phyloP scores from a whole-genome alignment of 176 grass and related monocot species.

The Typha latifolia region DNA sequence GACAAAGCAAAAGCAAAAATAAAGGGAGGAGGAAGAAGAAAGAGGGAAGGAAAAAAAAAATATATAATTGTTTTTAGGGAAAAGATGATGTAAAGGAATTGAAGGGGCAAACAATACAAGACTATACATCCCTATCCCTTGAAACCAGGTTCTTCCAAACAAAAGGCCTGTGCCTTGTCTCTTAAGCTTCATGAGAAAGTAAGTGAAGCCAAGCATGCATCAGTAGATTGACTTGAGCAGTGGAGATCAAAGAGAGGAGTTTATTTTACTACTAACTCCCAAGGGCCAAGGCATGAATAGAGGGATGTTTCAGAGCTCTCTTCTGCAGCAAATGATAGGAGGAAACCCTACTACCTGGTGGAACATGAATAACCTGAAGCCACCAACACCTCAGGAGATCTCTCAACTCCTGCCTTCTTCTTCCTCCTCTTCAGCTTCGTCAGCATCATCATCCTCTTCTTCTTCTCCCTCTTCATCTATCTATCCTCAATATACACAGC shows the following conservation, averaged over 20 bases:
- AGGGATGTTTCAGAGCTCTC: slow-evolving; percentile 4
- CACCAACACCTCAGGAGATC: not conserved
- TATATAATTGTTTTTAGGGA: not conserved
- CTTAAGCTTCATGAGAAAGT: not conserved
- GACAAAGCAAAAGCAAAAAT: slow-evolving; percentile 19
- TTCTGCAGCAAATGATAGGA: slow-evolving; percentile 17
- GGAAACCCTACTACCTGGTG: slow-evolving; percentile 12
- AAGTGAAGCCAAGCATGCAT: slow-evolving; percentile 4
- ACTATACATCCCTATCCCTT: not conserved
- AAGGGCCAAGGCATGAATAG: slow-evolving; percentile 13
- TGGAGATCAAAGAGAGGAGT: not conserved
- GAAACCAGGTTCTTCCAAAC: slow-evolving; percentile 2
- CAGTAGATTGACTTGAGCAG: not conserved
- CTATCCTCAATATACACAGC: slow-evolving; percentile 39
- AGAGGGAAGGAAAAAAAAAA: not conserved
- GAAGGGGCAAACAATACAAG: not conserved
- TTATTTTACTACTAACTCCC: not conserved
- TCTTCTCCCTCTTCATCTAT: slow-evolving; percentile 24
- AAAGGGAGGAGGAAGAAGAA: not conserved
- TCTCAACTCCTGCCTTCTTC: slow-evolving; percentile 3
- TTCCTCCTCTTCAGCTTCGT: not conserved
- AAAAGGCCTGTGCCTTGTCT: not conserved
- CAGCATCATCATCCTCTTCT: not conserved
- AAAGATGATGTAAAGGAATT: slow-evolving; percentile 11
- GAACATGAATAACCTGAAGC: slow-evolving; percentile 3